Evolutionary conservation across 176 grass and related monocot species (phyloP).

Genomic region (Musa acuminata): DNA sequence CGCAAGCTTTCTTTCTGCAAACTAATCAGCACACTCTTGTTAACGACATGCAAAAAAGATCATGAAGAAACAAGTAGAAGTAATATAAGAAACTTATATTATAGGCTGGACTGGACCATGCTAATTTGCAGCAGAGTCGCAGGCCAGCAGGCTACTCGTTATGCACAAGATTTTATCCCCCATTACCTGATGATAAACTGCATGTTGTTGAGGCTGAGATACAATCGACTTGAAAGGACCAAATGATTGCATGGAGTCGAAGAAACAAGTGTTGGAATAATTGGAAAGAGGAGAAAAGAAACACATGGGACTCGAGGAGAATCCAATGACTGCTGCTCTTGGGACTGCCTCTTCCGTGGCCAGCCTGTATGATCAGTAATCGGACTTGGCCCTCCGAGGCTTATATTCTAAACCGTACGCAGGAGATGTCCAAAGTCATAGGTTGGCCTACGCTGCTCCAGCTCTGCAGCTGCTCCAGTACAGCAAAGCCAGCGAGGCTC

Average conservation of each 20-base stretch:
- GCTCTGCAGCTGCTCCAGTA: background rate
- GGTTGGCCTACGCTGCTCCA: no score
- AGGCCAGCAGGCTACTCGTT: no score
- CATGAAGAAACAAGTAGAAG: background rate
- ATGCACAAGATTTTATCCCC: no score
- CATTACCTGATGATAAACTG: no score
- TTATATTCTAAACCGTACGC: background rate
- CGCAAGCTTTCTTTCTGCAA: background rate
- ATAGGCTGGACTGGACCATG: no score
- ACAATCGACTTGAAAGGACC: background rate
- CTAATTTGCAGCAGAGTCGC: no score
- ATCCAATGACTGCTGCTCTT: background rate
- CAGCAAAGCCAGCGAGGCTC: background rate
- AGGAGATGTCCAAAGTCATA: background rate
- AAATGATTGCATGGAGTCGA: background rate
- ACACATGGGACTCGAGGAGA: background rate
- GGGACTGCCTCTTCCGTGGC: no score
- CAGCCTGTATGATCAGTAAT: no score
- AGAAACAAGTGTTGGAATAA: background rate
- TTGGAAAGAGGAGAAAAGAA: no score
- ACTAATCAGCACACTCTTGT: background rate
- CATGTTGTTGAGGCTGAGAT: no score
- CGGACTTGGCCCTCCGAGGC: background rate
- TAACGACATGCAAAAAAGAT: background rate
- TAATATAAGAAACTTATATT: background rate